Base-by-base conservation (phyloP, 2,329 filamentous ascomycete species). In the Trichophyton verrucosum region DNA sequence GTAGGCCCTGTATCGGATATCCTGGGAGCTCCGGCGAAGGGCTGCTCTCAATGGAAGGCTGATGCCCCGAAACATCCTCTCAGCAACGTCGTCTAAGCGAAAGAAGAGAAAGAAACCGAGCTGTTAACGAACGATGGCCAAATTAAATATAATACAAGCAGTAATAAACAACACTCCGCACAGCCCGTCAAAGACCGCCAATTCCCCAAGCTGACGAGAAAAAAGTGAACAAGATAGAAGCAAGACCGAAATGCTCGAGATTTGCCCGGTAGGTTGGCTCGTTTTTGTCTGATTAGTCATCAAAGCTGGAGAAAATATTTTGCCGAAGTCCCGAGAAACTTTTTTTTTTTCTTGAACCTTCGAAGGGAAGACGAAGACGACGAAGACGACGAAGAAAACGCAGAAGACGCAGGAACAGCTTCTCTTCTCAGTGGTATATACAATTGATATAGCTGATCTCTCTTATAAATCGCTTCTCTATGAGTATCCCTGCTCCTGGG, bases 41-140 rank as follows among this genome's bases (percentile, higher is more conserved):
- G 82, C 82, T 73, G 78, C 76, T 77, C 84, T 81, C 84, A 84
- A 87, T 75, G 83, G 81, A 69, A 86, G 74, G 66, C 80, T 81
- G 74, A 83, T 82, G 69, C 82, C 80, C 76, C 83, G 82, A 72
- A 84, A 78, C 84, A 86, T 87, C 73, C 56, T 33, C 59, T 20
- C n/a, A 24, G 20, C 20, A 13, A 22, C 20, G 20, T 13, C 20
- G 6, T 17, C 24, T 38, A 58, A 24, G 27, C 57, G 17, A 57
- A 40, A 44, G 60, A 53, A 36, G 30, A 27, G 44, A 55, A 49
- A 7, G 46, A 47, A 17, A 51, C 5, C 56, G 5, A 57, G 49
- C 17, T 17, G 33, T 11, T 40, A 61, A 44, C 46, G 11, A 49
- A 24, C 20, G 20, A 24, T 24, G 46, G 20, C 46, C 46, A 61